A percentile compares a stretch with the other conserved stretches of the same genome.
These are phyloP conservation scores for Mycocentrospora acerina DNA, from an alignment of 2,329 filamentous ascomycete species.

Conservation along the genomic window DNA sequence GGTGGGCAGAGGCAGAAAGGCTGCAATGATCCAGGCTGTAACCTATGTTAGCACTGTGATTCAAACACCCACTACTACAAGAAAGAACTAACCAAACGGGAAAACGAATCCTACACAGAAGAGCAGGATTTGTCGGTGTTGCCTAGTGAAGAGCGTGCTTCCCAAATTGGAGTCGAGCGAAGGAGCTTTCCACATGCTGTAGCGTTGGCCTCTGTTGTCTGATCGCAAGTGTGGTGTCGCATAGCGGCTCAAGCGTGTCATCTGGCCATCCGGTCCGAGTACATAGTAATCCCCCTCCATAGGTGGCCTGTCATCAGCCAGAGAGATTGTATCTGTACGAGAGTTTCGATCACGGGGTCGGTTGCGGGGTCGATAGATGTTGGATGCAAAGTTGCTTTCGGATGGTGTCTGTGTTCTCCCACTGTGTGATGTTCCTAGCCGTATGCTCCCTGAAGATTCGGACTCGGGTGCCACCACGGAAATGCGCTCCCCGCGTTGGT, in stretches of 20 bases:
- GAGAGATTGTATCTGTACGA: conserved; percentile 30
- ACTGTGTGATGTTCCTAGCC: conserved; percentile 37
- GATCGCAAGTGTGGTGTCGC: conserved; percentile 41
- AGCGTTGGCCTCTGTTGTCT: conserved; percentile 49
- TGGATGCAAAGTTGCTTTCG: conserved; percentile 39
- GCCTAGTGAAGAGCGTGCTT: conserved; percentile 61
- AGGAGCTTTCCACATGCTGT: conserved; percentile 72
- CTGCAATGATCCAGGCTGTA: conserved; percentile 76
- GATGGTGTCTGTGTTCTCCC: conserved; percentile 40
- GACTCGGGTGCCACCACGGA: conserved; percentile 39
- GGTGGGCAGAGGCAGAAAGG: conserved; percentile 70
- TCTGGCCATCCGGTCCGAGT: conserved; percentile 27
- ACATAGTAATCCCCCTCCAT: conserved; percentile 34
- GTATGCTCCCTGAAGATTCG: conserved; percentile 34
- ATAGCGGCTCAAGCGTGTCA: conserved; percentile 19
- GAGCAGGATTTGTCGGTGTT: conserved; percentile 72
- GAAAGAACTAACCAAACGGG: conserved; percentile 54
- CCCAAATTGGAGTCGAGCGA: conserved; percentile 66
- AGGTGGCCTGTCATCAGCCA: conserved; percentile 26
- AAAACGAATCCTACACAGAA: conserved; percentile 79
- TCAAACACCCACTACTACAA: conserved; percentile 7
- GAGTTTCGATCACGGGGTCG: conserved; percentile 37
- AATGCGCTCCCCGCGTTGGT: conserved; percentile 38
- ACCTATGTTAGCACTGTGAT: conserved; percentile 15
- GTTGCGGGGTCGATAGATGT: conserved; percentile 42